Base-by-base conservation (phyloP, 768 basidiomycete genomes). In the Infundibulicybe gibba region DNA sequence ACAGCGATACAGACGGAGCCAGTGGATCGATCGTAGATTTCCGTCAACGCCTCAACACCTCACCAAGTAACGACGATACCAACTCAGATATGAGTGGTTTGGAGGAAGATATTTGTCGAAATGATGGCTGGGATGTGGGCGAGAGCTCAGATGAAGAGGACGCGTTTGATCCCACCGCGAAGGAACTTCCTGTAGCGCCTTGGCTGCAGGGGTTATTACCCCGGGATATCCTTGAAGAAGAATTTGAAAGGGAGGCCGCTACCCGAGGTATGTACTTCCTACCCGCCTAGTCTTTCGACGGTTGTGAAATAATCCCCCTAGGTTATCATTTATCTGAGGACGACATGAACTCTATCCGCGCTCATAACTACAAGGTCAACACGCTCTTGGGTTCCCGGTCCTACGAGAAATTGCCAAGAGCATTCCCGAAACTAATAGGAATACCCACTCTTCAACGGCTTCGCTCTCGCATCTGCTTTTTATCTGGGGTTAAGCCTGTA, bases 401-500 rank as follows among this genome's bases (percentile, higher is more conserved):
- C 14, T 38, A n/a, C 10, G 10, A 10, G 14, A 38, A 38, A 10
- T 10, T 38, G 10, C 35, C 17, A 4, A 19, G n/a, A 10, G n/a
- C 35, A 38, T 38, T 19, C n/a, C n/a, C 35, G n/a, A 3, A 38
- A n/a, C 17, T 38, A n/a, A 3, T 10, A 14, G 10, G 6, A 19
- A 3, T 38, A 38, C 14, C 3, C 6, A 4, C 14, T n/a, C 14
- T 10, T 38, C 14, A 38, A 38, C 14, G 35, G 25, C 25, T 25
- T 25, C 25, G 25, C 25, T 25, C 25, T 0, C 59, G 57, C 15
- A 49, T 59, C 9, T 45, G 44, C 4, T 53, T 48, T 30, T 54
- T 68, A 1, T 53, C 67, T 3, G 64, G 59, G 3, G 32, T 68
- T 14, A 47, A 56, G 21, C 57, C 62, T 1, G 16, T 45, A 8